Evolutionary conservation across 108 stramenopile species (phyloP).

Genomic region (Parietichytrium sp.): DNA sequence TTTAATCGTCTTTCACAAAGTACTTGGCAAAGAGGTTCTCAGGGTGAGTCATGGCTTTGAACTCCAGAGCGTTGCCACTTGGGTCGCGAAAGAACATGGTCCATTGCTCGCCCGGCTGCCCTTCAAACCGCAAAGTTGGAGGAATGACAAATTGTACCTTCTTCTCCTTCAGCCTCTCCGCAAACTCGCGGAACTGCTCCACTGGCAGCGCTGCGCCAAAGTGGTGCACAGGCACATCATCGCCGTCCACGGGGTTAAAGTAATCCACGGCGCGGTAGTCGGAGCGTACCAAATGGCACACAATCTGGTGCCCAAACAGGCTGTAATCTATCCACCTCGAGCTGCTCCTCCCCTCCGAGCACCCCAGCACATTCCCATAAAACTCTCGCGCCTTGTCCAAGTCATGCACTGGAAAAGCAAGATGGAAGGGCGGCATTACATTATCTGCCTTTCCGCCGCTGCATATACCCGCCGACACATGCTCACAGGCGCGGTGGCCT

Average conservation of each 20-base stretch:
- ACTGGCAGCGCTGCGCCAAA: constrained; percentile 85
- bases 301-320: constrained; percentile 91
- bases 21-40: constrained; percentile 95
- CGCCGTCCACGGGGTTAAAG: constrained; percentile 96
- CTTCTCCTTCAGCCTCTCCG: constrained; percentile 67
- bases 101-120: constrained; percentile 89
- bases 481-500: too few species aligned
- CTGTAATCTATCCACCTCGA: constrained; percentile 93
- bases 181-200: constrained; percentile 78
- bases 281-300: constrained; percentile 83
- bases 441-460: background rate
- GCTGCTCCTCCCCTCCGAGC: constrained; percentile 79
- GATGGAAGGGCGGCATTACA: constrained; percentile 73
- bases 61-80: constrained; percentile 91
- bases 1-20: too few species aligned
- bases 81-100: constrained; percentile 97
- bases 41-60: constrained; percentile 92
- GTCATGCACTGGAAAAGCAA: constrained; percentile 93
- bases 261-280: constrained; percentile 88
- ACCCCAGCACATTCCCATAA: constrained; percentile 81
- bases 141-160: constrained; percentile 84
- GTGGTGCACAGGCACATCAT: constrained; percentile 97
- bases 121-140: constrained; percentile 88
- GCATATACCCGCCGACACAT: too few species aligned
- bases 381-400: constrained; percentile 81